These are phyloP conservation scores for Gentiana straminea DNA, from an alignment of 257 asterid species.

Conservation along the genomic window DNA sequence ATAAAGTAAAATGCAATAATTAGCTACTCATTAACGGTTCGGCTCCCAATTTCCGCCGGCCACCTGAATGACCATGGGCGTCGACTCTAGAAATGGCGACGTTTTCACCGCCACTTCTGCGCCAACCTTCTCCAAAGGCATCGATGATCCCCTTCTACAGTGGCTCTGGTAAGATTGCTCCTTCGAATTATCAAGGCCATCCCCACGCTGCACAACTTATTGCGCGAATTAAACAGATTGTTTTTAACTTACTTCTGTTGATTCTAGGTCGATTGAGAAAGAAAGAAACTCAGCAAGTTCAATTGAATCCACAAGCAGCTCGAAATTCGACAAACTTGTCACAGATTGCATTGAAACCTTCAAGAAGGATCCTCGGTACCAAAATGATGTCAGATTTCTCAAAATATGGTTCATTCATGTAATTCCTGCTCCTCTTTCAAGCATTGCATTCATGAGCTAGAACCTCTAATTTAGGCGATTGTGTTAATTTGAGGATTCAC, in stretches of 20 bases:
- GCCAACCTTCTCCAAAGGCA: slow-evolving; percentile 17
- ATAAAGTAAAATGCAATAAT: too few relatives aligned
- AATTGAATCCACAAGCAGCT: slow-evolving; percentile 11
- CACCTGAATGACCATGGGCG: slow-evolving; percentile 28
- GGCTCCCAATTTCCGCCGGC: background rate
- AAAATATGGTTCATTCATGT: slow-evolving; percentile 89
- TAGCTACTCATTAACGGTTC: too few relatives aligned
- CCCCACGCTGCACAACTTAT: too few relatives aligned
- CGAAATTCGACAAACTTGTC: slow-evolving; percentile 34
- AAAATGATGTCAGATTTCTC: slow-evolving; percentile 79
- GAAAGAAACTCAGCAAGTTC: slow-evolving; percentile 21
- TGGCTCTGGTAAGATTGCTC: slow-evolving; percentile 40
- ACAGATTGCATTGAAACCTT: slow-evolving; percentile 43
- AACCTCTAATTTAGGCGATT: background rate
- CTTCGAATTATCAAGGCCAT: background rate
- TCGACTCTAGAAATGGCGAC: slow-evolving; percentile 22
- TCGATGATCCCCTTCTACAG: slow-evolving; percentile 56
- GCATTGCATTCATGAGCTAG: background rate
- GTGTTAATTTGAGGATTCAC: slow-evolving; percentile 6
- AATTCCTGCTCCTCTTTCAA: slow-evolving; percentile 7
- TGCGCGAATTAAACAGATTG: slow-evolving; percentile 2
- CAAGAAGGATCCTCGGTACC: slow-evolving; percentile 56
- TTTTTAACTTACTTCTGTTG: slow-evolving; percentile 7
- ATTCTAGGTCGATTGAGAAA: slow-evolving; percentile 45
- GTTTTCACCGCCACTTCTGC: slow-evolving; percentile 14